phyloP scores from a whole-genome alignment of 2,329 filamentous ascomycete genomes.

The Colletotrichum sp. region DNA sequence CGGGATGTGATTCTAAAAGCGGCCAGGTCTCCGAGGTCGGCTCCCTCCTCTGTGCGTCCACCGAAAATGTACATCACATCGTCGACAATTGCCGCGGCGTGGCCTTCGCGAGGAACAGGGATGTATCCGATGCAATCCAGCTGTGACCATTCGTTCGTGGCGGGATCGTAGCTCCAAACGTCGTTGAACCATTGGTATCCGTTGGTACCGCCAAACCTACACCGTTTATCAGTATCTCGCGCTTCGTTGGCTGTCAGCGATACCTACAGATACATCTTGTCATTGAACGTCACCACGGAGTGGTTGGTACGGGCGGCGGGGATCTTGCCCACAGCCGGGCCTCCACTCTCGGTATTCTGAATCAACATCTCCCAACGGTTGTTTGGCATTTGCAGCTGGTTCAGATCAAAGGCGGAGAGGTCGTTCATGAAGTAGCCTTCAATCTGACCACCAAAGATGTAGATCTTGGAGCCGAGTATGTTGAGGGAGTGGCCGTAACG shows the following conservation, averaged over 20 bases:
- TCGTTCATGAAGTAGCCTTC: constrained; percentile 99
- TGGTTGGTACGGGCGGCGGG: constrained; percentile 95
- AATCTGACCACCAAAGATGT: constrained; percentile 96
- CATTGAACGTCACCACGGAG: constrained; percentile 87
- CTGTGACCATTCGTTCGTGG: constrained; percentile 82
- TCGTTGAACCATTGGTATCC: constrained; percentile 98
- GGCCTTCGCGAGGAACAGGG: constrained; percentile 89
- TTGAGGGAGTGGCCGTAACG: constrained; percentile 97
- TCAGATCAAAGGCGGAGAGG: constrained; percentile 91
- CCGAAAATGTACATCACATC: constrained; percentile 99
- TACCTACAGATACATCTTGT: constrained; percentile 89
- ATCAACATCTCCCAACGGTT: constrained; percentile 97
- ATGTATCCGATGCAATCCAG: constrained; percentile 98
- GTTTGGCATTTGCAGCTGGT: constrained; percentile 87
- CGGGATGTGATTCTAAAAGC: constrained; percentile 78
- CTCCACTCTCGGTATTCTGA: constrained; percentile 70
- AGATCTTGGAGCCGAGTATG: constrained; percentile 95
- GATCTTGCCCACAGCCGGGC: constrained; percentile 63
- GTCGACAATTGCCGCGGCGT: constrained; percentile 90
- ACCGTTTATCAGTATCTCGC: constrained; percentile 13
- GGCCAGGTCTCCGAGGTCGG: constrained; percentile 90
- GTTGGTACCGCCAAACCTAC: constrained; percentile 95
- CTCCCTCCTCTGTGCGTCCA: constrained; percentile 90
- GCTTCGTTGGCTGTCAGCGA: not conserved
- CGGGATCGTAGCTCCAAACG: constrained; percentile 94